Evolutionary conservation across 2,329 filamentous ascomycete species (phyloP).

Genomic region (Epichloe glyceriae): DNA sequence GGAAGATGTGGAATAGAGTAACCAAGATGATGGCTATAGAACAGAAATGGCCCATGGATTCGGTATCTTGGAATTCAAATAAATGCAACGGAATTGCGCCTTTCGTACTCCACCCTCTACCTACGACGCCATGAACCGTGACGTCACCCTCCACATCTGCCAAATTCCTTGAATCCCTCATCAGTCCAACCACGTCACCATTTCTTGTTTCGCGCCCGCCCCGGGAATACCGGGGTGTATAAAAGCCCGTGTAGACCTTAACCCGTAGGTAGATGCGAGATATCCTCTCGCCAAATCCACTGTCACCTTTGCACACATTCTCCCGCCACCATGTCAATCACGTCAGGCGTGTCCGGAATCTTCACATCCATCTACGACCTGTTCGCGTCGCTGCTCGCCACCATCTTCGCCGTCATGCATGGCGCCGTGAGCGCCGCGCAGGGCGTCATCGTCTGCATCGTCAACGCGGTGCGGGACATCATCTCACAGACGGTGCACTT

Average conservation of each 20-base stretch:
- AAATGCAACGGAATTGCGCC: not conserved
- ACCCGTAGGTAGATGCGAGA: too few species aligned
- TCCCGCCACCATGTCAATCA: constrained; percentile 19
- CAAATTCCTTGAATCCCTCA: not conserved
- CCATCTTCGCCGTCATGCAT: constrained; percentile 22
- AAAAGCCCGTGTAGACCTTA: too few species aligned
- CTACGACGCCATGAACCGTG: not conserved
- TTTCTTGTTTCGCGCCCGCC: not conserved
- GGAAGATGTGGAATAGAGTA: constrained; percentile 20
- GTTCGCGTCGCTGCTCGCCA: constrained; percentile 22
- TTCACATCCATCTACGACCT: constrained; percentile 30
- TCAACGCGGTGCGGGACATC: constrained; percentile 23
- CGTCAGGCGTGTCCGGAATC: constrained; percentile 23
- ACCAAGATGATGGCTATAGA: not conserved
- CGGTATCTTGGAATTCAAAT: not conserved
- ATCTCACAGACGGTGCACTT: constrained; percentile 23
- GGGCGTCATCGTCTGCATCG: constrained; percentile 23
- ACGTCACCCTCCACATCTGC: not conserved
- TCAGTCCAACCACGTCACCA: not conserved
- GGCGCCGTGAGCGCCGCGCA: constrained; percentile 20
- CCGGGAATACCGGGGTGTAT: too few species aligned
- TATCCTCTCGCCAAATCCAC: too few species aligned
- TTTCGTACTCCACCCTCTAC: not conserved
- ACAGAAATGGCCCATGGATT: not conserved
- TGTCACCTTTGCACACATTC: too few species aligned